Conservation (phyloP, 352 stramenopile genomes). For the Phytopythium boreale region DNA sequence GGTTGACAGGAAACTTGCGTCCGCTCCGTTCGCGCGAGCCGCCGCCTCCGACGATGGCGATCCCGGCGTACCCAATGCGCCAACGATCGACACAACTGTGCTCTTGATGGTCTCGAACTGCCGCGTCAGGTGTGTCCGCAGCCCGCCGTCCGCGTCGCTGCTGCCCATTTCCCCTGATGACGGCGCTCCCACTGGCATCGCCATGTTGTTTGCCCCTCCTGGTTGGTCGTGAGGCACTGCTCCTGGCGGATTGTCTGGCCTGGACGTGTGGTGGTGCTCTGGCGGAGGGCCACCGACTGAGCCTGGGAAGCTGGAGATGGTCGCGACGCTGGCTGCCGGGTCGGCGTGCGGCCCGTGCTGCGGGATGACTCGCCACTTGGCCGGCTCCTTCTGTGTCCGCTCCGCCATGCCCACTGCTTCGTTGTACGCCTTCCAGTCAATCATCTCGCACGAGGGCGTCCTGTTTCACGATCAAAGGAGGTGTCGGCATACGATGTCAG, state of each 20-base stretch:
- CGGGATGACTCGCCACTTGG: constrained; percentile 78
- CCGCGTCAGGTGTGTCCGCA: constrained; percentile 35
- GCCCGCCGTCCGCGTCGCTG: constrained; percentile 13
- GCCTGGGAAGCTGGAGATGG: constrained; percentile 3
- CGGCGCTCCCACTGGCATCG: neutral
- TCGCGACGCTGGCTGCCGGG: constrained; percentile 5
- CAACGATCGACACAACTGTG: constrained; percentile 44
- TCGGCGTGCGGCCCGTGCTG: constrained; percentile 72
- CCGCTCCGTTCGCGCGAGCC: neutral
- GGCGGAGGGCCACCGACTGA: neutral
- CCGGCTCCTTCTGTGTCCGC: constrained; percentile 50
- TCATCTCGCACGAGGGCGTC: constrained; percentile 68
- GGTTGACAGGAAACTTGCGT: neutral
- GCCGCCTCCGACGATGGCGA: constrained; percentile 2
- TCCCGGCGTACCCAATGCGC: constrained; percentile 22
- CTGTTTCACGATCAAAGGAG: constrained; percentile 15
- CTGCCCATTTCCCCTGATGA: neutral
- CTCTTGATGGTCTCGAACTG: constrained; percentile 48
- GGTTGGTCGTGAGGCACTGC: neutral
- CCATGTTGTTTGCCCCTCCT: neutral
- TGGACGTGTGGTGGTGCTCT: neutral
- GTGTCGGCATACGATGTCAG: neutral
- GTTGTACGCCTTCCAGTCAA: constrained; percentile 88
- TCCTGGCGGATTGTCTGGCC: neutral
- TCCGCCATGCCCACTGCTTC: constrained; percentile 43